These are phyloP conservation scores for Pleurotus tuber-regium DNA, from an alignment of 768 basidiomycete species.

Conservation along the genomic window DNA sequence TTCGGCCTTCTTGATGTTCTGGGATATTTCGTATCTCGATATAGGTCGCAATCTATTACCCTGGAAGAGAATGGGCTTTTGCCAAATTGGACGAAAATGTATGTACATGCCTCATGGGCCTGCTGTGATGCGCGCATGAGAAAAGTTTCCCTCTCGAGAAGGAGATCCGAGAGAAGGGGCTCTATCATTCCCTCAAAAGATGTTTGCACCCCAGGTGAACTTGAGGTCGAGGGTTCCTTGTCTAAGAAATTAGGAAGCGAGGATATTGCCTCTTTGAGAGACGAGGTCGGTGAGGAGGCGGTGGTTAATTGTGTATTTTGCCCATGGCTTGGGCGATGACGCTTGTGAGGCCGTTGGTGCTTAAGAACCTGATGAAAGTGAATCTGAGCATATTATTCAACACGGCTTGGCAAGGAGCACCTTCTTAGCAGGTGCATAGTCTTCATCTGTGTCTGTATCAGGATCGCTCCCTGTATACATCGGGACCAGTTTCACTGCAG, in stretches of 20 bases:
- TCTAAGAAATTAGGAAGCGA: too few species aligned
- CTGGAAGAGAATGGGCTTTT: constrained; percentile 18
- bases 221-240: too few species aligned
- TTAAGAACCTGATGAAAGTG: not conserved
- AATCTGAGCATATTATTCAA: not conserved
- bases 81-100: constrained; percentile 2
- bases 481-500: too few species aligned
- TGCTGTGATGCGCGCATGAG: constrained; percentile 20
- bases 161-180: constrained; percentile 29
- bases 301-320: not conserved
- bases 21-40: constrained; percentile 38
- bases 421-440: too few species aligned
- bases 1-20: constrained; percentile 25
- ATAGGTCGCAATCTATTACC: constrained; percentile 36
- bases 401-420: too few species aligned
- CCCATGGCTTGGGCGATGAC: not conserved
- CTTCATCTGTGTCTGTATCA: too few species aligned
- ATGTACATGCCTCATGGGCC: constrained; percentile 21
- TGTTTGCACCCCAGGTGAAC: too few species aligned
- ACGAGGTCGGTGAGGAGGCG: too few species aligned
- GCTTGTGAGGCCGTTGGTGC: not conserved
- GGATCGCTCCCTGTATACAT: too few species aligned
- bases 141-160: constrained; percentile 25
- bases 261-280: too few species aligned
- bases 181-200: constrained; percentile 34